Base-by-base conservation (phyloP, 352 stramenopile genomes). In the Globisporangium camurandrum region DNA sequence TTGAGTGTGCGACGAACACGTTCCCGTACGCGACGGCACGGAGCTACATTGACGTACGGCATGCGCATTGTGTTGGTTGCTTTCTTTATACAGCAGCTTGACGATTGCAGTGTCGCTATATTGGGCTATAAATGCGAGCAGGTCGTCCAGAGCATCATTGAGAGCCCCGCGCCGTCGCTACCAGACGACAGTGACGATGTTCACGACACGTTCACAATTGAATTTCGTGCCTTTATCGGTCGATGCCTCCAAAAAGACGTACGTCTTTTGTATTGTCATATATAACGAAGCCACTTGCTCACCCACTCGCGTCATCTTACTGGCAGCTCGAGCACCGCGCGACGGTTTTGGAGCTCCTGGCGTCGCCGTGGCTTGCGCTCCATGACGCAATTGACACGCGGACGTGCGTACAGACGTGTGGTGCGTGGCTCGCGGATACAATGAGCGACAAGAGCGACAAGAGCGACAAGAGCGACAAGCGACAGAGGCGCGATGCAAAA, bases 91-190 rank as follows among this genome's bases (percentile, higher is more conserved):
- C n/a, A n/a, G n/a, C n/a, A n/a, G n/a, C n/a, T n/a, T n/a, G n/a
- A n/a, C 4, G 12, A 8, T 22, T 1, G 38, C 19, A 23, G 23
- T 34, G 20, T n/a, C 33, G n/a, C 22, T 17, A 51, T 45, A 11
- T n/a, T 46, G 16, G 20, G 27, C 11, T 46, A 10, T 49, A 10
- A 44, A 30, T 19, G 46, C 27, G 6, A 14, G 5, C 44, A 88
- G 74, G 63, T 90, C 16, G 75, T 90, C 10, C 76, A 88, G 39
- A 86, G 70, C 30, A 87, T 88, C 50, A 72, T 90, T 40, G 76
- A 90, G 57, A 68, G 66, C 17, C 52, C 69, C 0, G 67, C 79
- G 49, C 75, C 73, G 8, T 47, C 62, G 26, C 47, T 89, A 6
- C 69, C 77, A 4, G 37, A 58, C 5, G 51, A 67, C 30, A 54